phyloP scores from a whole-genome alignment of 805 yeast species.

The Saccharomycopsis synnaedendra region DNA sequence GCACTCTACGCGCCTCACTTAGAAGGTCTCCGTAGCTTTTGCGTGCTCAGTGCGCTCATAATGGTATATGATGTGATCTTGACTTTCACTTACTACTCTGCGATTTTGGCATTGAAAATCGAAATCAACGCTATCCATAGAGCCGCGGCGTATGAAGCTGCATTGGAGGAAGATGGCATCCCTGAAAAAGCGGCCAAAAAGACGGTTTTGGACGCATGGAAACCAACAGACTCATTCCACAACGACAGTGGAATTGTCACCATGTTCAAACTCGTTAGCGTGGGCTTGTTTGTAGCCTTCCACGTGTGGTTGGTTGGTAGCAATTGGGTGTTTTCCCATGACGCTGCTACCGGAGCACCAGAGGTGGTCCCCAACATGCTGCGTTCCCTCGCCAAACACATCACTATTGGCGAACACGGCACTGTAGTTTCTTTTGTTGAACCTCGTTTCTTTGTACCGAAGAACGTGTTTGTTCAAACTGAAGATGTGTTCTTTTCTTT shows the following conservation, averaged over 20 bases:
- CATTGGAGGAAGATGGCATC: slow-evolving; percentile 89
- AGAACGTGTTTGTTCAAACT: slow-evolving; percentile 39
- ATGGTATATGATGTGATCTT: slow-evolving; percentile 60
- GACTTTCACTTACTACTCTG: slow-evolving; percentile 72
- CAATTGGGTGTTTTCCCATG: slow-evolving; percentile 30
- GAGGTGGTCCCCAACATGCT: slow-evolving; percentile 24
- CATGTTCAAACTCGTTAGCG: slow-evolving; percentile 47
- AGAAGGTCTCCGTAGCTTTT: slow-evolving; percentile 69
- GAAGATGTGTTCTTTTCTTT: slow-evolving; percentile 49
- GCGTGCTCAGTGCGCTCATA: slow-evolving; percentile 61
- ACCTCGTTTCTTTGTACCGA: slow-evolving; percentile 45
- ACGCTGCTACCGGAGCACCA: neutral
- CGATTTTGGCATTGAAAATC: slow-evolving; percentile 75
- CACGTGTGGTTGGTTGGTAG: slow-evolving; percentile 62
- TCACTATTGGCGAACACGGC: slow-evolving; percentile 34
- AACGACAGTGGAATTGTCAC: slow-evolving; percentile 25
- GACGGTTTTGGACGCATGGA: neutral
- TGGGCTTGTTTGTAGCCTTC: slow-evolving; percentile 47
- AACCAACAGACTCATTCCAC: slow-evolving; percentile 16
- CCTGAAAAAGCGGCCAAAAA: slow-evolving; percentile 61
- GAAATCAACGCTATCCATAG: slow-evolving; percentile 82
- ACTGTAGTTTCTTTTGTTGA: slow-evolving; percentile 49
- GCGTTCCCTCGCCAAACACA: slow-evolving; percentile 30
- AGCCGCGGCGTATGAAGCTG: slow-evolving; percentile 63
- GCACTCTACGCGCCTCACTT: slow-evolving; percentile 53